Evolutionary conservation across 768 basidiomycete genomes (phyloP), one percentile per base, ranked within the genome.

Genomic region (Rhizopogon rudus): DNA sequence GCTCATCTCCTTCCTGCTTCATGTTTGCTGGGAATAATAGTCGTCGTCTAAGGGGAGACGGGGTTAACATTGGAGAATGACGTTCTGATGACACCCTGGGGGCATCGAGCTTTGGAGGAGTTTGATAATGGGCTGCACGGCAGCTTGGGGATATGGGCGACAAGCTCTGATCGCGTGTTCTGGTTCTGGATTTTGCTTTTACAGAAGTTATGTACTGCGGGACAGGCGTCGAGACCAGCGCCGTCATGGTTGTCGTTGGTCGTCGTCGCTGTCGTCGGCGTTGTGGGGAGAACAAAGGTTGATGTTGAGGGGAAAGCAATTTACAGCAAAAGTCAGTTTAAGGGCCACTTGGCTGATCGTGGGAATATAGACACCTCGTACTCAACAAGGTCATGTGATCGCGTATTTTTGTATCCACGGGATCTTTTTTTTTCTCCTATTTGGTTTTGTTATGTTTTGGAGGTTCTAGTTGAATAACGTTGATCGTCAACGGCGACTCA

Each of bases 41-140:
- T 10, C 71, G 72, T 58, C 75, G 75, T 51, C 80, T 74, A 57
- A 83, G 75, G 10, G 84, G 84, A 5, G 86, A 87, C 20, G 86
- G 83, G 1, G 84, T 81, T 46, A 82, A 75, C 80, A 86, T 81
- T 44, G 83, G 80, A 33, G 81, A 78, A 61, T 80, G 79, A 61
- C 74, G 79, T 41, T 76, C 70, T 35, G 71, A 57, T 51, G 64
- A 55, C 52, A 64, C 57, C 48, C 57, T 55, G 7, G 53, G 1
- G 22, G 65, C 61, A 40, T 63, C 53, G 44, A 68, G 55, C 40
- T 66, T 64, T 3, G 71, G 71, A n/a, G 75, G 74, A 1, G 73
- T 73, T 44, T 67, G 65, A 59, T 64, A 64, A 59, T 58, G 66
- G 1, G 60, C 59, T 65, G 67, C 61, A 49, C 65, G 65, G 63